Base-by-base conservation (phyloP, 2,329 filamentous ascomycete genomes). In the Incumbomyces delicatus region DNA sequence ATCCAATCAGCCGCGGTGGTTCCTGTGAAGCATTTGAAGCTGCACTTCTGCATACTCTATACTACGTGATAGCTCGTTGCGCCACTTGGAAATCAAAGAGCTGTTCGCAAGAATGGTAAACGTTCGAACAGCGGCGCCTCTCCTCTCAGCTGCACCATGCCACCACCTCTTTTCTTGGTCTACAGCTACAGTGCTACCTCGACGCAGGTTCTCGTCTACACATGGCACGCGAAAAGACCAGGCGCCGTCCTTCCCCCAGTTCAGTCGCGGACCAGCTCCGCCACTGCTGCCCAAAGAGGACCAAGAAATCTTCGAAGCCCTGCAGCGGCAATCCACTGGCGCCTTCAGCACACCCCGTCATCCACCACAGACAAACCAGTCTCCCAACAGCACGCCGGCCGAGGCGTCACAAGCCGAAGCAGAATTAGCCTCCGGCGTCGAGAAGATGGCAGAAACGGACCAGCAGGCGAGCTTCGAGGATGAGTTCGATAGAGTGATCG, bases 281-380 rank as follows among this genome's bases (percentile, higher is more conserved):
- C 89, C 87, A 0, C 85, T 87, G 41, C 85, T 96, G 10, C 87
- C 90, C 6, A 81, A 87, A 58, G 81, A 86, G 65, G 83, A 95
- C 57, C 89, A 95, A 71, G 86, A 88, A 63, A 78, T 94, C 54
- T 95, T 92, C 64, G 89, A 95, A 67, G 76, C 81, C 35, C 82
- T 96, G 3, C 88, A 95, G 62, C 78, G 78, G 57, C 73, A 75
- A 62, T 94, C 71, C 56, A 94, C 79, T 54, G 87, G 76, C 53
- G 92, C 68, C 52, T 95, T 78, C 68, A 92, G 71, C 69, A 92
- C 77, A 58, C 83, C 70, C 31, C 53, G 56, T 42, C 50, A 54
- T 29, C 41, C 59, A 33, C 67, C 67, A 16, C 63, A 69, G 48
- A 68, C 75, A 51, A 76, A 76, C 49, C 73, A 77, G 57, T 68